These are phyloP conservation scores for Claviceps paspali DNA, from an alignment of 2,329 filamentous ascomycete genomes.

Conservation along the genomic window DNA sequence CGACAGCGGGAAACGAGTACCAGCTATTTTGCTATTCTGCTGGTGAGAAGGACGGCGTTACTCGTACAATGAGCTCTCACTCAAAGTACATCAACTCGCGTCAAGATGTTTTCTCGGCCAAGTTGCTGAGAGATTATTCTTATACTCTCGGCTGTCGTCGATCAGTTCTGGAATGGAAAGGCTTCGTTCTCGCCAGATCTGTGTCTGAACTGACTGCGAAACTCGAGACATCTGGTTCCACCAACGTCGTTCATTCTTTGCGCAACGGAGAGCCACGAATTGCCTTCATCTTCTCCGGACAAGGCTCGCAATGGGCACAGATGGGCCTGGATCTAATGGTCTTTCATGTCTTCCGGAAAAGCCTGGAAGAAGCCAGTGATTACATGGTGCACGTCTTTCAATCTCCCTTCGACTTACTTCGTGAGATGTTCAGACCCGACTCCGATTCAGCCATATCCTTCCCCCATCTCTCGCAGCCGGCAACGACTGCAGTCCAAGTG, in stretches of 20 bases:
- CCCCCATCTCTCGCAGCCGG: conserved; percentile 24
- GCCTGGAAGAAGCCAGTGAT: conserved; percentile 19
- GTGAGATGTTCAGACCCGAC: conserved; percentile 19
- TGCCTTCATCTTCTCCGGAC: conserved; percentile 28
- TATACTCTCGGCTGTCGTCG: conserved; percentile 32
- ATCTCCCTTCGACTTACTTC: conserved; percentile 19
- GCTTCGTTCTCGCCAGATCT: conserved; percentile 21
- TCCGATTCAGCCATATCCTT: conserved; percentile 15
- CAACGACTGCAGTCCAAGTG: conserved; percentile 26
- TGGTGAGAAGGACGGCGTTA: conserved; percentile 25
- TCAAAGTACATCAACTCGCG: conserved; percentile 14
- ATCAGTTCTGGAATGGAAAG: conserved; percentile 28
- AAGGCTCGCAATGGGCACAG: conserved; percentile 26
- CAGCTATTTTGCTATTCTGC: conserved; percentile 29
- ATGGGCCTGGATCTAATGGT: conserved; percentile 27
- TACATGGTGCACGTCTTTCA: conserved; percentile 17
- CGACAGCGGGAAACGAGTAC: conserved; percentile 6
- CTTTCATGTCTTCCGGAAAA: conserved; percentile 25
- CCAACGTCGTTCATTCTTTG: conserved; percentile 11
- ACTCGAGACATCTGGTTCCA: conserved; percentile 10
- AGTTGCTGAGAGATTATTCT: conserved; percentile 24
- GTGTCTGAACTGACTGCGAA: conserved; percentile 17
- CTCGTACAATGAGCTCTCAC: conserved; percentile 21
- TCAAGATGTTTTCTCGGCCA: neutral
- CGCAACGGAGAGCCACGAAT: conserved; percentile 15